Evolutionary conservation across 1,284 basidiomycete species (phyloP).

Genomic region (Cryptococcus floricola): DNA sequence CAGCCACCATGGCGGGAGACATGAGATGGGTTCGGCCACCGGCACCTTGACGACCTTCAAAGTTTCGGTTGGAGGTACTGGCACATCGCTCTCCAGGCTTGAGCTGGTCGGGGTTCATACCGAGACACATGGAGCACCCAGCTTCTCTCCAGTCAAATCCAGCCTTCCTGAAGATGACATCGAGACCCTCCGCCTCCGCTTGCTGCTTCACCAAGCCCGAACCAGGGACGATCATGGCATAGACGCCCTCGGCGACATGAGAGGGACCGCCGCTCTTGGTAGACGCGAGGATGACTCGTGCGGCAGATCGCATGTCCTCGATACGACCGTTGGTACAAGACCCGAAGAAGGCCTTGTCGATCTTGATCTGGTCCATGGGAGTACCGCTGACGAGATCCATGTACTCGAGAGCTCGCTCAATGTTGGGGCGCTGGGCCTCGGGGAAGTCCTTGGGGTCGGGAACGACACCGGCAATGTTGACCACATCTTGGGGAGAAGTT

Average conservation of each 20-base stretch:
- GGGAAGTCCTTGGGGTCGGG: conserved; percentile 72
- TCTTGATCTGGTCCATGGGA: conserved; percentile 73
- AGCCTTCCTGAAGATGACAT: conserved; percentile 84
- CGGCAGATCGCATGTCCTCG: conserved; percentile 88
- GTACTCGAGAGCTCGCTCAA: conserved; percentile 79
- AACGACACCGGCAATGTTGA: conserved; percentile 77
- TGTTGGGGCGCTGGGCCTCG: conserved; percentile 67
- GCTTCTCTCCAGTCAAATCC: conserved; percentile 98
- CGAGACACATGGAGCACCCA: conserved; percentile 96
- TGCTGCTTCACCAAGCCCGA: conserved; percentile 93
- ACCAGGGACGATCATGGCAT: conserved; percentile 94
- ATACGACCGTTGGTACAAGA: conserved; percentile 97
- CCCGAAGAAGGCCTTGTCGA: conserved; percentile 95
- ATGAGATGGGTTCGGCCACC: conserved; percentile 90
- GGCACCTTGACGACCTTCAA: conserved; percentile 87
- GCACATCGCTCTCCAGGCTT: conserved; percentile 87
- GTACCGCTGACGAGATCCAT: conserved; percentile 86
- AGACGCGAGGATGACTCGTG: conserved; percentile 64
- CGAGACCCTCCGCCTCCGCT: conserved; percentile 88
- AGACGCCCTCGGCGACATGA: conserved; percentile 71
- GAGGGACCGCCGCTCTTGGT: conserved; percentile 45
- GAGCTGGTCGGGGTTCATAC: conserved; percentile 96
- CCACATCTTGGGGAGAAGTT: conserved; percentile 89
- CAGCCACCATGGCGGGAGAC: conserved; percentile 93
- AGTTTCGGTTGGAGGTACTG: conserved; percentile 95